Evolutionary conservation across 2,329 filamentous ascomycete genomes (phyloP), one percentile per base, ranked within the genome.

Genomic region (Xylaria sp.): DNA sequence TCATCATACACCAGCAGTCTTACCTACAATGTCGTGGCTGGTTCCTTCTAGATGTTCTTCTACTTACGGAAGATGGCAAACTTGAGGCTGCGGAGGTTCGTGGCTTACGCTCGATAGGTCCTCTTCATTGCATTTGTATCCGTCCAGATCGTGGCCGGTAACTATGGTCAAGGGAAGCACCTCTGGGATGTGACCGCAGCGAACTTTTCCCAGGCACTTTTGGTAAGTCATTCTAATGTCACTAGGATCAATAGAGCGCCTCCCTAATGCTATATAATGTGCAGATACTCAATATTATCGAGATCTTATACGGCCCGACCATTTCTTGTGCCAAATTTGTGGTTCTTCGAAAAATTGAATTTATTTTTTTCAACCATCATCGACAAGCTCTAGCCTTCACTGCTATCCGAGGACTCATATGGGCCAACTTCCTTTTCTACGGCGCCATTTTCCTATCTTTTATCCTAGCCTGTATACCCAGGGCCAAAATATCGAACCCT

Each of bases 251-350:
- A n/a, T n/a, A n/a, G n/a, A n/a, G n/a, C n/a, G n/a, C n/a, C n/a
- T n/a, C n/a, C n/a, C n/a, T n/a, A n/a, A n/a, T n/a, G n/a, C n/a
- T n/a, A n/a, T n/a, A n/a, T n/a, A n/a, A n/a, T n/a, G 4, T 57
- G 1, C 18, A 65, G 66, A 3, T 39, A 10, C n/a, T 53, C 6
- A 69, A 69, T 39, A 57, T 63, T 9, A 32, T 63, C 15, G 58
- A 66, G 30, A 63, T 66, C n/a, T 20, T 69, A n/a, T 69, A 69
- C 36, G 18, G 58, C 6, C 58, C 59, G 13, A 45, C 55, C 2
- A 66, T 69, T 55, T 69, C 66, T 28, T 34, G 25, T 20, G 60
- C 55, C n/a, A 69, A 69, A 46, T 69, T 63, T 23, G 59, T 60
- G 12, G 63, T 69, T 12, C 63, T 69, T 5, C 59, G 63, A 9